Base-by-base conservation (phyloP, 164 flowering plant species). In the Vitis labrusca region DNA sequence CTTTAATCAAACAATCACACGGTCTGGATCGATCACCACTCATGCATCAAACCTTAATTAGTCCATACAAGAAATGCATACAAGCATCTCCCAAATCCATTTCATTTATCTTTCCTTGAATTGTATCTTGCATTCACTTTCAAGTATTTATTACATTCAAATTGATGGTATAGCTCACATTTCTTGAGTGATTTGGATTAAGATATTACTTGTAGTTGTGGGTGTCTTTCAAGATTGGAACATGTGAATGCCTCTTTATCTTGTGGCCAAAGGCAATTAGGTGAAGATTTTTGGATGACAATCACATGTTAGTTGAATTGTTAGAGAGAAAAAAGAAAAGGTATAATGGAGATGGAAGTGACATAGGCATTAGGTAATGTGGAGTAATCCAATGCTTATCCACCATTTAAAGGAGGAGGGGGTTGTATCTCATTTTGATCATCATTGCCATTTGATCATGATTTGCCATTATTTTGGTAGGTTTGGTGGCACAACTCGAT, bases 201-300 rank as follows among this genome's bases (percentile, higher is more conserved):
- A 23, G 56, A 8, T 14, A 50, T 47, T 49, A 37, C 55, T 63
- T 70, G 50, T 37, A 47, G 12, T 47, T 19, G 66, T 52, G 57
- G 63, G 63, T 58, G 23, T 23, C 51, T 47, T 62, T 62, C 2
- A 64, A 65, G 69, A 1, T 57, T 64, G 62, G 19, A 58, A 55
- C 54, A 57, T 64, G 63, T 57, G 67, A 58, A 56, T 7, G 23
- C 51, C 27, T 44, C 63, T 71, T 65, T 71, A 29, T 64, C 73
- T 70, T 63, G 1, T 12, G 63, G 10, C 3, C 60, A 65, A 67
- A 62, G 69, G 37, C 53, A 65, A 72, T 59, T 65, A 52, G 68
- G 74, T 71, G 50, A 17, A n/a, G 27, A 1, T 32, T 23, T 66
- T 66, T 59, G 19, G 54, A 44, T 63, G 67, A 63, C 48, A 55